Conservation (phyloP, 129 eudicot species). For the Tagetes patula region DNA sequence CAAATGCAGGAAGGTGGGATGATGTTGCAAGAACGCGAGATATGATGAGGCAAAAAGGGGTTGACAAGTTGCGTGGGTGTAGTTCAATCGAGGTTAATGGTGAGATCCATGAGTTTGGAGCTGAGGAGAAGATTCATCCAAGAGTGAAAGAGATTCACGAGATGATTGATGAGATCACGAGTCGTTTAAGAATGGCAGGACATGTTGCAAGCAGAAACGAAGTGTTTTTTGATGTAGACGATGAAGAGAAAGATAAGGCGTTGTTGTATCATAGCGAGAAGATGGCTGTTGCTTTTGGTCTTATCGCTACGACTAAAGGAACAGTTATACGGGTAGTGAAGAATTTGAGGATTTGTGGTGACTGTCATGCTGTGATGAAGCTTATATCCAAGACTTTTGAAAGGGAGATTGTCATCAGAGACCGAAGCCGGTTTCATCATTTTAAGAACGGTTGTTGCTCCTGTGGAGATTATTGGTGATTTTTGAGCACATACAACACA, state of each 20-base stretch:
- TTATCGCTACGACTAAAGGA: conserved; percentile 36
- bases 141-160: conserved; percentile 26
- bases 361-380: conserved; percentile 78
- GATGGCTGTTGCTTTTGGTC: conserved; percentile 44
- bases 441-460: conserved; percentile 70
- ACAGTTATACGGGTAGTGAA: conserved; percentile 58
- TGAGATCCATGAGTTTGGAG: conserved; percentile 51
- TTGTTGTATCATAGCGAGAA: conserved; percentile 46
- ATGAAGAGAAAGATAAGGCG: conserved; percentile 42
- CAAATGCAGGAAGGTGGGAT: conserved; percentile 50
- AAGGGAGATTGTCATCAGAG: conserved; percentile 78
- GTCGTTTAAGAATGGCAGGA: conserved; percentile 27
- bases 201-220: conserved; percentile 32
- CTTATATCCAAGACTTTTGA: conserved; percentile 48
- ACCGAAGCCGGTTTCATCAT: conserved; percentile 73
- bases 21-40: conserved; percentile 40
- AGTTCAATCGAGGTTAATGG: conserved; percentile 49
- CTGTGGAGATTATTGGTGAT: conserved; percentile 76
- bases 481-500: background rate
- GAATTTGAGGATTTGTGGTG: conserved; percentile 79
- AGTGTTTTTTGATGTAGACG: conserved; percentile 42
- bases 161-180: conserved; percentile 32
- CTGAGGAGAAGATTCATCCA: conserved; percentile 31
- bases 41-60: conserved; percentile 37
- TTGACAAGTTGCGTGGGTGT: conserved; percentile 52